Evolutionary conservation across 768 basidiomycete genomes (phyloP).

Genomic region (Psilocybe cyanescens): DNA sequence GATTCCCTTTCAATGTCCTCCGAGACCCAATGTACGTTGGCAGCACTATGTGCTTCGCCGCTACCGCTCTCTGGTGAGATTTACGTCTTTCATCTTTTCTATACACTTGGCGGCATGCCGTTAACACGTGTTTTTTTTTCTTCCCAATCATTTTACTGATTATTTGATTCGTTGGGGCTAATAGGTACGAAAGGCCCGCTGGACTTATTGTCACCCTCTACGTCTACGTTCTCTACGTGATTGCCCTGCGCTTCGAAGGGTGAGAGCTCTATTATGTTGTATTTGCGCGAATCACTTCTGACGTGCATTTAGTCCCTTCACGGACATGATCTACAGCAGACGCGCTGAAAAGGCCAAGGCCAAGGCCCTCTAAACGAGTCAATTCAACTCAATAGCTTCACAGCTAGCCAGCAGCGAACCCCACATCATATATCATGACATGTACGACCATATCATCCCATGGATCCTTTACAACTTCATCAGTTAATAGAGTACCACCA

Average conservation of each 20-base stretch:
- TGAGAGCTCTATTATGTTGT: slow-evolving; percentile 39
- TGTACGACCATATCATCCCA: slow-evolving; percentile 1
- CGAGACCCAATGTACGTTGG: slow-evolving; percentile 98
- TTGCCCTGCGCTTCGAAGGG: slow-evolving; percentile 92
- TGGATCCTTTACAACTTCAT: neutral
- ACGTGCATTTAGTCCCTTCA: slow-evolving; percentile 62
- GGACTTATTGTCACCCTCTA: slow-evolving; percentile 81
- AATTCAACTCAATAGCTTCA: no score
- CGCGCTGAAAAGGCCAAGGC: slow-evolving; percentile 41
- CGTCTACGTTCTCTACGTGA: slow-evolving; percentile 82
- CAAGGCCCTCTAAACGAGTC: slow-evolving; percentile 23
- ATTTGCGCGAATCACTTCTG: neutral
- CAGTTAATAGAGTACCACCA: slow-evolving; percentile 1
- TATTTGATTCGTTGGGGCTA: neutral
- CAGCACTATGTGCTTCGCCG: slow-evolving; percentile 88
- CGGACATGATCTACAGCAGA: slow-evolving; percentile 78
- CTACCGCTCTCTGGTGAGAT: slow-evolving; percentile 82
- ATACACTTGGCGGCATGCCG: neutral
- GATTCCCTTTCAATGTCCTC: slow-evolving; percentile 94
- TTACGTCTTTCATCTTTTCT: neutral
- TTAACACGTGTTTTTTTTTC: neutral
- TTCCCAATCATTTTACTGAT: slow-evolving; percentile 3
- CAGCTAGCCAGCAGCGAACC: no score
- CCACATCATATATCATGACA: slow-evolving; percentile 5
- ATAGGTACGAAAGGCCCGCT: slow-evolving; percentile 84